Conservation (phyloP, 1,284 basidiomycete species). For the Cutaneotrichosporon daszewskae region DNA sequence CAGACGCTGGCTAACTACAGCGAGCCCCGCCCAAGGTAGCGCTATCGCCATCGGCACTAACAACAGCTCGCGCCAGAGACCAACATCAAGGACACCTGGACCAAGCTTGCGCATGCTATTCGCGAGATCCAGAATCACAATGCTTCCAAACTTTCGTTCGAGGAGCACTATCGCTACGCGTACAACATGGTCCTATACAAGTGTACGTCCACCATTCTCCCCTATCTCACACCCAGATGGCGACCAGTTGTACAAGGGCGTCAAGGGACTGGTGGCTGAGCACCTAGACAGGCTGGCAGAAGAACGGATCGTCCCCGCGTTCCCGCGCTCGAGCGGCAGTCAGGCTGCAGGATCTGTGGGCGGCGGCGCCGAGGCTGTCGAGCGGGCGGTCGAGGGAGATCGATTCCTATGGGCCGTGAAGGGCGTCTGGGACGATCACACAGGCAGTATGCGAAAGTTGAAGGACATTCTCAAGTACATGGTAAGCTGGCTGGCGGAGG, state of each 20-base stretch:
- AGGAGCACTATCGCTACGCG: slow-evolving; percentile 91
- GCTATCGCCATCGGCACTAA: not conserved
- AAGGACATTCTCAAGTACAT: slow-evolving; percentile 92
- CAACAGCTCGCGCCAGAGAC: slow-evolving; percentile 38
- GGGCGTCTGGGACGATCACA: slow-evolving; percentile 92
- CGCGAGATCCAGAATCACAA: slow-evolving; percentile 94
- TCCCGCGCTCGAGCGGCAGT: slow-evolving; percentile 55
- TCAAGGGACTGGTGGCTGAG: slow-evolving; percentile 69
- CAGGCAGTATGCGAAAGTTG: slow-evolving; percentile 79
- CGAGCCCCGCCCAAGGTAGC: slow-evolving; percentile 40
- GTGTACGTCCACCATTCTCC: slow-evolving; percentile 36
- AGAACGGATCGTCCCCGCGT: slow-evolving; percentile 72
- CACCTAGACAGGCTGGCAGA: slow-evolving; percentile 77
- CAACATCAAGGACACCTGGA: slow-evolving; percentile 46
- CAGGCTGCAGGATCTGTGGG: slow-evolving; percentile 31
- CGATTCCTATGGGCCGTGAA: slow-evolving; percentile 74
- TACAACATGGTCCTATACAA: slow-evolving; percentile 90
- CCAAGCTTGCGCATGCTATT: slow-evolving; percentile 59
- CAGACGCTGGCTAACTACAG: slow-evolving; percentile 19
- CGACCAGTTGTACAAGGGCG: slow-evolving; percentile 81
- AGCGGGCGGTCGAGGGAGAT: slow-evolving; percentile 62
- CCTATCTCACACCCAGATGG: slow-evolving; percentile 50
- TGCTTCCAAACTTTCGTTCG: slow-evolving; percentile 86
- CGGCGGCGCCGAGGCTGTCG: slow-evolving; percentile 40
- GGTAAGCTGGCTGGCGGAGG: slow-evolving; percentile 54